phyloP scores from a whole-genome alignment of 805 yeast genomes.

The Yamadazyma nakazawae region DNA sequence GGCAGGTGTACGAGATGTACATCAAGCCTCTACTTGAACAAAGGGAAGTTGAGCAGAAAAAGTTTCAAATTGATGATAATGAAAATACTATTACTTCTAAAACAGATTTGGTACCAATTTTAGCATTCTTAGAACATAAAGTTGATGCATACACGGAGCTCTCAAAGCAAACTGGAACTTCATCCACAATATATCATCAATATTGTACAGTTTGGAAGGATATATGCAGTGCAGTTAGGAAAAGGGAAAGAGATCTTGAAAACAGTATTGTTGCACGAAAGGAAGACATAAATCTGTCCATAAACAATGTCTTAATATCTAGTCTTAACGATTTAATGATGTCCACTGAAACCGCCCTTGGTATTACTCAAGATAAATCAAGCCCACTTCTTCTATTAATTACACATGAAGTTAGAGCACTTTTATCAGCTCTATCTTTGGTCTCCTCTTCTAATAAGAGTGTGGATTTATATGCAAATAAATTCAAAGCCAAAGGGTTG shows the following conservation, averaged over 20 bases:
- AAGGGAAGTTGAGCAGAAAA: not conserved
- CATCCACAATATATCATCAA: slow-evolving; percentile 28
- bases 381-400: slow-evolving; percentile 10
- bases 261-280: slow-evolving; percentile 8
- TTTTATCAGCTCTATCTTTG: slow-evolving; percentile 13
- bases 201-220: slow-evolving; percentile 29
- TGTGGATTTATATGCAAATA: slow-evolving; percentile 1
- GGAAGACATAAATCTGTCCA: slow-evolving; percentile 3
- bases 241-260: slow-evolving; percentile 26
- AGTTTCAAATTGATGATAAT: slow-evolving; percentile 26
- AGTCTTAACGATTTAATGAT: slow-evolving; percentile 8
- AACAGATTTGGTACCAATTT: slow-evolving; percentile 33
- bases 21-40: slow-evolving; percentile 14
- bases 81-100: slow-evolving; percentile 32
- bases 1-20: slow-evolving; percentile 9
- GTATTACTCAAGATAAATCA: not conserved
- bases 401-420: slow-evolving; percentile 22
- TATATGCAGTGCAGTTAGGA: slow-evolving; percentile 16
- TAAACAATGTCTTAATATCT: slow-evolving; percentile 4
- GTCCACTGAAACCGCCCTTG: not conserved
- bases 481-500: not conserved
- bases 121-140: slow-evolving; percentile 26
- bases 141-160: slow-evolving; percentile 26
- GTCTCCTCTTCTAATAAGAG: slow-evolving; percentile 3
- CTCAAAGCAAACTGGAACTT: slow-evolving; percentile 20